Conservation (phyloP, 192 early-diverging fungal genomes). For the Kickxella alabastrina region DNA sequence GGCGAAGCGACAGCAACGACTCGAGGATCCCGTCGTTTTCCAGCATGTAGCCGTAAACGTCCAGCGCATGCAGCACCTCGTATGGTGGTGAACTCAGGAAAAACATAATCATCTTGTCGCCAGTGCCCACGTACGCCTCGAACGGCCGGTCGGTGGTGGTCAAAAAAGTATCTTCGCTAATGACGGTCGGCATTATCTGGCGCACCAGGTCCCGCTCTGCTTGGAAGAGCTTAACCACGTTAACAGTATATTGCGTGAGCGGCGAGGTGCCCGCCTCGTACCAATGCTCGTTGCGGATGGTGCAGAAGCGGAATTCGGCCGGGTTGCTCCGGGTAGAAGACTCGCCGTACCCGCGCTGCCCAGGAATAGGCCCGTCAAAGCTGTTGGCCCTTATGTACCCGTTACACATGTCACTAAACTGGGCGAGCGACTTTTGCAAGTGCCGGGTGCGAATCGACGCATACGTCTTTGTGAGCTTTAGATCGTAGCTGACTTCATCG, state of each 20-base stretch:
- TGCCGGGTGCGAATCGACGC: constrained; percentile 43
- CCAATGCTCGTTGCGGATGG: constrained; percentile 44
- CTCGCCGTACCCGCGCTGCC: constrained; percentile 19
- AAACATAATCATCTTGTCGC: constrained; percentile 40
- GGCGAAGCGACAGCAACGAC: constrained; percentile 24
- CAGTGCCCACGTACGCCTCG: constrained; percentile 33
- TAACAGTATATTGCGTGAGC: constrained; percentile 46
- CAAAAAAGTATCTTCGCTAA: constrained; percentile 38
- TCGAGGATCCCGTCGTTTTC: constrained; percentile 36
- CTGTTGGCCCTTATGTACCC: constrained; percentile 31
- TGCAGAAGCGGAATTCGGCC: constrained; percentile 40
- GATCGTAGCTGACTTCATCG: constrained; percentile 49
- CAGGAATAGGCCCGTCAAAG: constrained; percentile 14
- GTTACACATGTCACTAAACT: constrained; percentile 47
- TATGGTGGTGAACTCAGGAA: constrained; percentile 41
- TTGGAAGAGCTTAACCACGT: constrained; percentile 49
- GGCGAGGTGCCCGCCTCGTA: constrained; percentile 51
- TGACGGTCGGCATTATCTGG: constrained; percentile 48
- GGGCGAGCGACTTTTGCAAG: constrained; percentile 49
- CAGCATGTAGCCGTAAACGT: constrained; percentile 43
- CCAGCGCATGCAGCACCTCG: constrained; percentile 46
- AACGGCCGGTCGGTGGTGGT: constrained; percentile 32
- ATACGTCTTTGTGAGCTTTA: constrained; percentile 45
- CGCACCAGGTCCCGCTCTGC: constrained; percentile 50
- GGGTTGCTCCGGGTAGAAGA: constrained; percentile 14